Evolutionary conservation across 257 asterid species (phyloP).

Genomic region (Cruciata laevipes): DNA sequence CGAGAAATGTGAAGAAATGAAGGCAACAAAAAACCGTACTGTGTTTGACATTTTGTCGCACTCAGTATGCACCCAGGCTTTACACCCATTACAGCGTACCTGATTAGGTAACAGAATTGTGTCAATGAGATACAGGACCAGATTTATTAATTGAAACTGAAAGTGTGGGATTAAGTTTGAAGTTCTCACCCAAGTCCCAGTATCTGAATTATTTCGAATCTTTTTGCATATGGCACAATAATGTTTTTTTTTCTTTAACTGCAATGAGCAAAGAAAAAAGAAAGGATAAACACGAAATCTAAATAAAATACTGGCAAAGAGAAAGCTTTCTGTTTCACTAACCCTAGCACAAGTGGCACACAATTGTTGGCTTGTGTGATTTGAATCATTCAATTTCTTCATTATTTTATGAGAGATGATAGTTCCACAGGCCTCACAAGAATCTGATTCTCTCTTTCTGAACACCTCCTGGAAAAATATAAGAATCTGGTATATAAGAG

Average conservation of each 20-base stretch:
- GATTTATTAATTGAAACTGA: neutral
- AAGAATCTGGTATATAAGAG: neutral
- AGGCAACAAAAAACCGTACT: conserved; percentile 18
- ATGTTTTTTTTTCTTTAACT: conserved; percentile 84
- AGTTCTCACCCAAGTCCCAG: conserved; percentile 82
- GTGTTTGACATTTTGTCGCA: conserved; percentile 68
- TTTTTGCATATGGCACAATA: conserved; percentile 94
- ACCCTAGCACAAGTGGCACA: conserved; percentile 93
- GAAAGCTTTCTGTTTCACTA: conserved; percentile 30
- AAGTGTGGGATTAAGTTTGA: conserved; percentile 11
- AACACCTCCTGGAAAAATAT: conserved; percentile 35
- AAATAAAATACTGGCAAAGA: conserved; percentile 7
- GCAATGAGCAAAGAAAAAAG: conserved; percentile 27
- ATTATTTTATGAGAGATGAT: conserved; percentile 44
- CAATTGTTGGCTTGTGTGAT: conserved; percentile 55
- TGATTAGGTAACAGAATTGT: conserved; percentile 19
- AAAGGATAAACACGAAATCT: conserved; percentile 15
- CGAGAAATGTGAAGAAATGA: neutral
- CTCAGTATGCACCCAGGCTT: conserved; percentile 95
- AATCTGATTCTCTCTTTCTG: conserved; percentile 42
- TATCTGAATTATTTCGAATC: conserved; percentile 72
- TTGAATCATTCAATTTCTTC: conserved; percentile 42
- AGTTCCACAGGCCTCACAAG: conserved; percentile 82
- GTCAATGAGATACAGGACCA: conserved; percentile 6
- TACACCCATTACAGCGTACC: conserved; percentile 95